Evolutionary conservation across 148 eudicot genomes (phyloP), one percentile per base, ranked within the genome.

Genomic region (Camellia granthamiana): DNA sequence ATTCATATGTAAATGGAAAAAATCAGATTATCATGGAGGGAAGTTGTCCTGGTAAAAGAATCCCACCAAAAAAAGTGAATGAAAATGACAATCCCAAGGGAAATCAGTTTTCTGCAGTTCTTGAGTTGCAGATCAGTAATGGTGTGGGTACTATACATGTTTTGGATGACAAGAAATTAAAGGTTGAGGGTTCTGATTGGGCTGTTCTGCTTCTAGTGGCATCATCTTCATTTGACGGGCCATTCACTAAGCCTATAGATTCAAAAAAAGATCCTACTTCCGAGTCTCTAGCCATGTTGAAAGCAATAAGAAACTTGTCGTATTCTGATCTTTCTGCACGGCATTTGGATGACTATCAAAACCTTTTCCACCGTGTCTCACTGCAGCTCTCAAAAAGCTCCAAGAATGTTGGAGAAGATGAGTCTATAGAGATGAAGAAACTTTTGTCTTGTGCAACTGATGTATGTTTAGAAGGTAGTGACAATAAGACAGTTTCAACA

Each of bases 321-420:
- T 92, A 92, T 69, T 81, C 89, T 66, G 84, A 90, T 81, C 89
- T 92, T 51, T 90, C 83, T 83, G 80, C 83, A 16, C 91, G 94
- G 23, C 98, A 95, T 84, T 86, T 92, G 81, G 86, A 87, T 78
- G 97, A 95, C 82, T 91, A 95, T 83, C 98, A 95, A 74, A 86
- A 83, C n/a, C 88, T 91, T 42, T 95, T 92, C 79, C 92, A 84
- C 75, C 89, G 97, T 13, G 92, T 92, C 77, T 91, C 95, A 21
- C 86, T 95, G 80, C 88, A 89, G 79, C 94, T 95, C 62, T 88
- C 89, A 6, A 90, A 87, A 80, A 88, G 85, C 84, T 86, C 81
- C 42, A 83, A 52, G 47, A 72, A 51, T 18, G 49, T 75, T 47
- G 12, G 41, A 23, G 59, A 54, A n/a, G 74, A 79, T 42, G 73